Base-by-base conservation (phyloP, 495 filamentous ascomycete genomes). In the Penicillium cinerascens region DNA sequence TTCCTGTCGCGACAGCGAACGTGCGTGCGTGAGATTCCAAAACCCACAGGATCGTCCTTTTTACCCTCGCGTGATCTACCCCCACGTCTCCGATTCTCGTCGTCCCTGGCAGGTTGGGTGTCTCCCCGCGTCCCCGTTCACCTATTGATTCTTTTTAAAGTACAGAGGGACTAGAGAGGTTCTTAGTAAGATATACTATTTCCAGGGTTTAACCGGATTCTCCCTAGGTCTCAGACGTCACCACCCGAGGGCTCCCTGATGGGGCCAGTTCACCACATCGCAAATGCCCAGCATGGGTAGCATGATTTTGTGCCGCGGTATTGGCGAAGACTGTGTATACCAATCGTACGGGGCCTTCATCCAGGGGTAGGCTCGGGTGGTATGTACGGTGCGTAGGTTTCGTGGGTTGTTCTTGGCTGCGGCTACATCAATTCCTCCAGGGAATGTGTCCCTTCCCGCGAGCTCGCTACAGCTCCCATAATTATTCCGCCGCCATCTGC, bases 101-200 rank as follows among this genome's bases (percentile, higher is more conserved):
- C 37, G 62, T 65, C 47, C 61, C 61, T 65, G 59, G 55, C 57
- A 64, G 60, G 38, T 16, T 15, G 2, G n/a, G 18, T 6, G 9
- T 16, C 3, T 17, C 18, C 36, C 37, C 37, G 37, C 16, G 37
- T 13, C 1, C 9, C 11, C 3, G 7, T 8, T 33, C 9, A 33
- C 0, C 9, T 33, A 13, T 2, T 29, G 7, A 29, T 10, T 10
- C 7, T 29, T 26, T 7, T 26, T 3, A 26, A 26, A 7, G 10
- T 37, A 37, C 35, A 3, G 10, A 37, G 35, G 25, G 25, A 26
- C 3, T 29, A 8, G 26, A 8, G 4, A 29, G 11, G 10, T 3
- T 13, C 29, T 33, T 39, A 39, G n/a, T 20, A 16, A 39, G 37
- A 17, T n/a, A 9, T 20, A n/a, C 15, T n/a, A 45, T 35, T 37